Conservation (phyloP, 768 basidiomycete genomes). For the Daedalea quercina region DNA sequence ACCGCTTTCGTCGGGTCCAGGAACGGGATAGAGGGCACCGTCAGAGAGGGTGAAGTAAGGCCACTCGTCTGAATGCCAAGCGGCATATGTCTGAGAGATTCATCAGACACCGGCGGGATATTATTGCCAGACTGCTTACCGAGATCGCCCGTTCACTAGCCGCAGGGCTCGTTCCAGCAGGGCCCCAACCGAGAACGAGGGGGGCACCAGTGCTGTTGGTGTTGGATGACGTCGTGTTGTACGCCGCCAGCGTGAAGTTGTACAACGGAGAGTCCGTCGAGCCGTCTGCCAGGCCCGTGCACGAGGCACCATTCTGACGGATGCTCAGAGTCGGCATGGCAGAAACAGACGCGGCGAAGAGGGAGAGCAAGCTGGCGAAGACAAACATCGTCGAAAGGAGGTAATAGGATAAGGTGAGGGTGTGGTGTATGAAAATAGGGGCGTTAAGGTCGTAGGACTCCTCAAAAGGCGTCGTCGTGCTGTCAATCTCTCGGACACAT, state of each 20-base stretch:
- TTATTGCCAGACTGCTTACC: conserved; percentile 22
- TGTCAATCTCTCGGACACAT: too few species aligned
- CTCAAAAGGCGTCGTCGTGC: too few species aligned
- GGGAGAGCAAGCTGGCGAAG: not conserved
- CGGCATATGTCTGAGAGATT: conserved; percentile 36
- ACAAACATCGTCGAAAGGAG: not conserved
- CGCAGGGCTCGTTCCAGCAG: conserved; percentile 24
- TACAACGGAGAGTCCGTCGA: conserved; percentile 21
- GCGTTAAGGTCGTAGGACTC: not conserved
- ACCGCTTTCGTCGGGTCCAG: not conserved
- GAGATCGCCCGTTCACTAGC: conserved; percentile 35
- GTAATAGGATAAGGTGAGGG: not conserved
- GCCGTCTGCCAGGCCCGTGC: conserved; percentile 14
- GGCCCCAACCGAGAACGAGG: conserved; percentile 35
- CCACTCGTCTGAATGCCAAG: conserved; percentile 20
- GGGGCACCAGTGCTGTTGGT: conserved; percentile 39
- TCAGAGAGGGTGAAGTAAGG: not conserved
- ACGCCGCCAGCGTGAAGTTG: conserved; percentile 41
- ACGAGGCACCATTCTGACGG: conserved; percentile 9
- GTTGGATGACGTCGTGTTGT: conserved; percentile 31
- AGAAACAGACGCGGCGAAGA: not conserved
- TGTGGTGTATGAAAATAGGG: not conserved
- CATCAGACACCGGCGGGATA: not conserved
- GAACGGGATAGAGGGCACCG: not conserved
- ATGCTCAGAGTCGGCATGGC: conserved; percentile 2